Conservation (phyloP, 1,284 basidiomycete species). For the Tetrapyrgos nigripes region DNA sequence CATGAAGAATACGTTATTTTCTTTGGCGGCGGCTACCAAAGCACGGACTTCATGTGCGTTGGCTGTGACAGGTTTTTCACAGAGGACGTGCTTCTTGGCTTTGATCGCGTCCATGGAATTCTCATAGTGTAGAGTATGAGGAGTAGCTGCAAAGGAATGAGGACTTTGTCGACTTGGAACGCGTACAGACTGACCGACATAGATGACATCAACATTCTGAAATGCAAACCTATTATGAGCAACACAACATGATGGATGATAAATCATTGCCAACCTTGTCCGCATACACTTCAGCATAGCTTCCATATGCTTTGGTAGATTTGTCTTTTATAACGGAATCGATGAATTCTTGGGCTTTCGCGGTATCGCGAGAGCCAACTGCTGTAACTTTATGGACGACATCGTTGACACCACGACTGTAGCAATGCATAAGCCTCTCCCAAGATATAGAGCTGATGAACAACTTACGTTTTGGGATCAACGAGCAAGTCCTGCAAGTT, state of each 20-base stretch:
- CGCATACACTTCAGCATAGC: conserved; percentile 79
- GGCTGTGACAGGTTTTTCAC: conserved; percentile 82
- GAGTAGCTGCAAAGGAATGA: conserved; percentile 63
- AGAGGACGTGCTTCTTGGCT: conserved; percentile 86
- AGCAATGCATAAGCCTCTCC: background rate
- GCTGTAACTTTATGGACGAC: conserved; percentile 80
- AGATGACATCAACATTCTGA: conserved; percentile 81
- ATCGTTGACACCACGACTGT: conserved; percentile 73
- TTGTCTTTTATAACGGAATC: conserved; percentile 51
- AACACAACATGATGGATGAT: background rate
- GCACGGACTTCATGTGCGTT: conserved; percentile 71
- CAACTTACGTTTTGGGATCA: conserved; percentile 49
- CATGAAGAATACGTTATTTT: conserved; percentile 87
- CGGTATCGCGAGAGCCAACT: conserved; percentile 80
- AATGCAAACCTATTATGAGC: background rate
- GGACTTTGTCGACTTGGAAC: conserved; percentile 3
- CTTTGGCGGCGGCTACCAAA: conserved; percentile 75
- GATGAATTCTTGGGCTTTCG: conserved; percentile 79
- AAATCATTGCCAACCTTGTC: conserved; percentile 56
- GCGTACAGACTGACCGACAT: conserved; percentile 60
- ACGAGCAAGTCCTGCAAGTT: conserved; percentile 46
- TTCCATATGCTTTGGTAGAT: conserved; percentile 74
- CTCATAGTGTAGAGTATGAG: conserved; percentile 85
- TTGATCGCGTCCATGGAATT: conserved; percentile 80
- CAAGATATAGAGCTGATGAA: conserved; percentile 1